These are phyloP conservation scores for Lentinula lateritia DNA, from an alignment of 768 basidiomycete species.

Conservation along the genomic window DNA sequence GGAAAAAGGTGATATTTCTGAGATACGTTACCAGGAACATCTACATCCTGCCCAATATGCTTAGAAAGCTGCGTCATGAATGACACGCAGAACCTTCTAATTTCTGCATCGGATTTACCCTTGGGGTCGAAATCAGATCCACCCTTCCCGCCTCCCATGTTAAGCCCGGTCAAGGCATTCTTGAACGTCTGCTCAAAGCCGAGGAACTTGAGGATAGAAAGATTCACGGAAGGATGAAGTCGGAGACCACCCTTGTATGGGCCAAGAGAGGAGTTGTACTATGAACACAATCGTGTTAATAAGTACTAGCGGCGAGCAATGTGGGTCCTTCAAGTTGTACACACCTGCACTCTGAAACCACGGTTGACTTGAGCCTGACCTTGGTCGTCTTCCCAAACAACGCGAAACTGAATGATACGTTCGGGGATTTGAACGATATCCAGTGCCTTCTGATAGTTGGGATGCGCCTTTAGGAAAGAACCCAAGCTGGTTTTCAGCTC, in stretches of 20 bases:
- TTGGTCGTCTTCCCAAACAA: conserved; percentile 73
- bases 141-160: conserved; percentile 79
- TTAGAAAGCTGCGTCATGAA: conserved; percentile 75
- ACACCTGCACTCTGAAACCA: conserved; percentile 68
- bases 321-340: conserved; percentile 8
- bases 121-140: conserved; percentile 80
- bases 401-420: conserved; percentile 62
- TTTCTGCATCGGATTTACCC: conserved; percentile 72
- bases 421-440: conserved; percentile 56
- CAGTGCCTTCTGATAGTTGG: conserved; percentile 63
- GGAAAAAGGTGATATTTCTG: conserved; percentile 7
- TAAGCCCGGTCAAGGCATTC: conserved; percentile 71
- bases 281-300: neutral
- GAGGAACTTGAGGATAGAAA: conserved; percentile 81
- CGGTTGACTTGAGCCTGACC: conserved; percentile 62
- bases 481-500: conserved; percentile 61
- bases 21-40: conserved; percentile 48
- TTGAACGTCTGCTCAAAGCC: conserved; percentile 81
- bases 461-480: conserved; percentile 61
- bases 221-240: conserved; percentile 74
- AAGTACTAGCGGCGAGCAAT: neutral
- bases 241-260: conserved; percentile 79
- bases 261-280: conserved; percentile 76
- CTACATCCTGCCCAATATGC: conserved; percentile 69
- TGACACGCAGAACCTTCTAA: conserved; percentile 61